phyloP scores from a whole-genome alignment of 2,329 filamentous ascomycete genomes.

The Aspergillus fijiensis region DNA sequence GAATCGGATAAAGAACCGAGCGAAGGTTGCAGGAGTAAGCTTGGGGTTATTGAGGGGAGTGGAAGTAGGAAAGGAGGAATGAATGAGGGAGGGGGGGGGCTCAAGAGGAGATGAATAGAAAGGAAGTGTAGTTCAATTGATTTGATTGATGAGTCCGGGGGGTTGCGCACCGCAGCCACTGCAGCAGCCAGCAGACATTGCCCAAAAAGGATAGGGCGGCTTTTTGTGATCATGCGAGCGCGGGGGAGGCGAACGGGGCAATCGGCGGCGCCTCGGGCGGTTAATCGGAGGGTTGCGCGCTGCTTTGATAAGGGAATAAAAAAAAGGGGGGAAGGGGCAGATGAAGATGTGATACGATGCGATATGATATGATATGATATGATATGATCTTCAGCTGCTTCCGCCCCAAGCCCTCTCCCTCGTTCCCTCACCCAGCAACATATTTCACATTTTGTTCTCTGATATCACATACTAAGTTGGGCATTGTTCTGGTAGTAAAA shows the following conservation, averaged over 20 bases:
- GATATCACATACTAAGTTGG: neutral
- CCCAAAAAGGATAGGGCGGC: conserved; percentile 24
- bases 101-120: conserved; percentile 6
- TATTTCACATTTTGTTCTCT: neutral
- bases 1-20: neutral
- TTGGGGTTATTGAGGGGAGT: neutral
- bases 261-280: conserved; percentile 24
- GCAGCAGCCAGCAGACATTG: conserved; percentile 18
- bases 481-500: neutral
- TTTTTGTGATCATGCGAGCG: conserved; percentile 38
- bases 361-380: neutral
- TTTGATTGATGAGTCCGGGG: conserved; percentile 2
- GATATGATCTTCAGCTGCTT: neutral
- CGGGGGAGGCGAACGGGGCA: conserved; percentile 32
- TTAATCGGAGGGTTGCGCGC: neutral
- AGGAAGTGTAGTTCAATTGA: conserved; percentile 6
- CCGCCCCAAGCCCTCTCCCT: neutral
- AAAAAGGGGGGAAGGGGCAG: neutral
- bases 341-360: neutral
- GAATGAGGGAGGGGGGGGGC: neutral
- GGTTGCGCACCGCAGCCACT: conserved; percentile 16
- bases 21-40: neutral
- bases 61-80: conserved; percentile 4
- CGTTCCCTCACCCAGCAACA: neutral
- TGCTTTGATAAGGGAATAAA: neutral